Base-by-base conservation (phyloP, 2,329 filamentous ascomycete genomes). In the Pseudovirgaria hyperparasitica region DNA sequence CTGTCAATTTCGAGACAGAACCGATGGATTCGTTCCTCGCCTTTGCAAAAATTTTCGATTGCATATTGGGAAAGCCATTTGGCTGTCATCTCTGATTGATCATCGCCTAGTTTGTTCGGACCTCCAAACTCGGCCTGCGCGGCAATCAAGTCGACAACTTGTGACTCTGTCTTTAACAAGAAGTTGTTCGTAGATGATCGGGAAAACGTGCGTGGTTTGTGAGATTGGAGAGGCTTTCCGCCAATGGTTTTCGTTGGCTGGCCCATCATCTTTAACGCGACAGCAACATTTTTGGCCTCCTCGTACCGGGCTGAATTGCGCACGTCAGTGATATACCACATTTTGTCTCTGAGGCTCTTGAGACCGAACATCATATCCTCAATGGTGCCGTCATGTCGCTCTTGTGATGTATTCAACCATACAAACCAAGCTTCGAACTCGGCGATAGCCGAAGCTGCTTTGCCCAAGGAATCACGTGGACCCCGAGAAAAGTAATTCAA, bases 271-370 rank as follows among this genome's bases (percentile, higher is more conserved):
- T 90, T 92, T 26, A 98, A 61, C 4, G 87, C 90, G 33, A 81
- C 70, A 5, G 85, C 82, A 24, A 96, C 77, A 37, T 87, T 82
- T 32, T 77, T 76, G 20, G 82, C 84, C 40, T 92, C 79, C 33
- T 90, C 82, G 43, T 94, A 96, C 7, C 76, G 73, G 25, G 76
- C 80, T 4, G 90, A 94, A 42, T 87, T 86, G 35, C 82, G 78
- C 16, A 96, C 86, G 50, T 94, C 85, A 2, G 82, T 87, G 33
- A 90, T 81, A 50, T 92, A 98, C 90, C 90, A 98, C 82, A 96
- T 93, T 63, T 96, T 96, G 50, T 93, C 82, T 22, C 90, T 73
- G 20, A 94, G 65, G 13, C 78, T 75, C 31, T 76, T 72, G 19
- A 90, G 65, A 5, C 72, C 72, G 32, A 66, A 65, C 65, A 82